Percentiles rank a stretch among this genome's conserved stretches.
Conservation (phyloP, 805 yeast species). For the Ogataea kodamae region DNA sequence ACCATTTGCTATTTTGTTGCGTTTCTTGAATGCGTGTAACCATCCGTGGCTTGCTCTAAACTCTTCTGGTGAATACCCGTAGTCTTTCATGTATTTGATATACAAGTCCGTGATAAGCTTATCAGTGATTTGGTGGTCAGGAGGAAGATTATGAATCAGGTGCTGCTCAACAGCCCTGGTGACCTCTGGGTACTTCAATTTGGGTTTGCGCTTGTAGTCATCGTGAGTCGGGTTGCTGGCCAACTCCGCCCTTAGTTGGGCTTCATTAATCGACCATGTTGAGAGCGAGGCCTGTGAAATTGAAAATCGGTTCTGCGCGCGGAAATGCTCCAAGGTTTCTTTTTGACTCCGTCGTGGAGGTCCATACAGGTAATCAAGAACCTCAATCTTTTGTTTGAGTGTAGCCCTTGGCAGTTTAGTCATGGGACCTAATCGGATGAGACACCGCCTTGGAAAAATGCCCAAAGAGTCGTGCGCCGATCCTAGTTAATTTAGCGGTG, state of each 20-base stretch:
- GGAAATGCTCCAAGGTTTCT: constrained; percentile 28
- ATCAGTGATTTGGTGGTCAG: constrained; percentile 27
- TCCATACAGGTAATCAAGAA: constrained; percentile 31
- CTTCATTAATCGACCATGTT: constrained; percentile 31
- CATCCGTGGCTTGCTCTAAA: constrained; percentile 33
- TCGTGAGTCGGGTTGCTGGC: constrained; percentile 27
- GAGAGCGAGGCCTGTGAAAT: constrained; percentile 37
- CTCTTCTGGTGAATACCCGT: constrained; percentile 24
- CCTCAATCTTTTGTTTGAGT: constrained; percentile 32
- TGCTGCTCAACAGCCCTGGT: constrained; percentile 31
- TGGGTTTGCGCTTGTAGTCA: constrained; percentile 31
- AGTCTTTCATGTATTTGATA: constrained; percentile 13
- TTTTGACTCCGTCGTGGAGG: constrained; percentile 30
- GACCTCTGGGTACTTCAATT: constrained; percentile 33
- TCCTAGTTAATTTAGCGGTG: constrained; percentile 1
- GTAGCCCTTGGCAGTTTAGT: constrained; percentile 30
- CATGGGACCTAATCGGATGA: not conserved
- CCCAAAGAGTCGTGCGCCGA: constrained; percentile 4
- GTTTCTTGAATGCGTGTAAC: constrained; percentile 33
- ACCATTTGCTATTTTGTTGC: constrained; percentile 24
- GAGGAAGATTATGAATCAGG: constrained; percentile 15
- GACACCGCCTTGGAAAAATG: constrained; percentile 1
- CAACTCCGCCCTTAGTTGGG: constrained; percentile 22
- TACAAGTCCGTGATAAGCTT: constrained; percentile 24
- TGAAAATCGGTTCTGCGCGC: constrained; percentile 21